Conservation (phyloP, 2,329 filamentous ascomycete genomes). For the Arthrobotrys musiformis region DNA sequence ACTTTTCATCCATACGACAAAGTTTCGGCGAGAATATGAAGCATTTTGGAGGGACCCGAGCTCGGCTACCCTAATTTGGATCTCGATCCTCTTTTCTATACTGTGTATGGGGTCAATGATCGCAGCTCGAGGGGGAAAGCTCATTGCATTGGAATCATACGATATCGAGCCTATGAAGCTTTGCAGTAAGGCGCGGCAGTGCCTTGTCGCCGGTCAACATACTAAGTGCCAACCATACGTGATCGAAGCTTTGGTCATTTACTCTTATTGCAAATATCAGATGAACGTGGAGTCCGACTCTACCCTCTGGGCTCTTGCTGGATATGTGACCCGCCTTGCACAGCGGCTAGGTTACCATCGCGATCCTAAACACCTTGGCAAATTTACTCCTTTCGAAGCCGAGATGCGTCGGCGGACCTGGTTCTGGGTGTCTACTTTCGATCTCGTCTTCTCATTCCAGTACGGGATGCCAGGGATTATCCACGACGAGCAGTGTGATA, state of each 20-base stretch:
- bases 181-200: slow-evolving; percentile 64
- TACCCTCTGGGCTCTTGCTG: slow-evolving; percentile 66
- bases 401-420: slow-evolving; percentile 68
- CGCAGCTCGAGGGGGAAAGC: slow-evolving; percentile 52
- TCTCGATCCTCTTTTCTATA: slow-evolving; percentile 67
- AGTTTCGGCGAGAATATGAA: slow-evolving; percentile 67
- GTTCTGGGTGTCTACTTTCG: slow-evolving; percentile 66
- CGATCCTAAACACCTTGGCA: slow-evolving; percentile 60
- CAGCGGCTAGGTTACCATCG: slow-evolving; percentile 69
- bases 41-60: slow-evolving; percentile 65
- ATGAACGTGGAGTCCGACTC: slow-evolving; percentile 64
- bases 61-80: slow-evolving; percentile 65
- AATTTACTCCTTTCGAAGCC: slow-evolving; percentile 66
- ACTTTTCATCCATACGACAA: slow-evolving; percentile 63
- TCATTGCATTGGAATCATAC: slow-evolving; percentile 54
- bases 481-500: slow-evolving; percentile 66
- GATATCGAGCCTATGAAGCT: slow-evolving; percentile 60
- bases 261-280: slow-evolving; percentile 64
- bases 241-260: slow-evolving; percentile 67
- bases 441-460: slow-evolving; percentile 67
- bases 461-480: slow-evolving; percentile 68
- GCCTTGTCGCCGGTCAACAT: slow-evolving; percentile 67
- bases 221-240: slow-evolving; percentile 65
- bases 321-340: slow-evolving; percentile 66
- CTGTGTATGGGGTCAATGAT: slow-evolving; percentile 60